phyloP scores from a whole-genome alignment of 2,329 filamentous ascomycete genomes.

The Diaporthe sp. region DNA sequence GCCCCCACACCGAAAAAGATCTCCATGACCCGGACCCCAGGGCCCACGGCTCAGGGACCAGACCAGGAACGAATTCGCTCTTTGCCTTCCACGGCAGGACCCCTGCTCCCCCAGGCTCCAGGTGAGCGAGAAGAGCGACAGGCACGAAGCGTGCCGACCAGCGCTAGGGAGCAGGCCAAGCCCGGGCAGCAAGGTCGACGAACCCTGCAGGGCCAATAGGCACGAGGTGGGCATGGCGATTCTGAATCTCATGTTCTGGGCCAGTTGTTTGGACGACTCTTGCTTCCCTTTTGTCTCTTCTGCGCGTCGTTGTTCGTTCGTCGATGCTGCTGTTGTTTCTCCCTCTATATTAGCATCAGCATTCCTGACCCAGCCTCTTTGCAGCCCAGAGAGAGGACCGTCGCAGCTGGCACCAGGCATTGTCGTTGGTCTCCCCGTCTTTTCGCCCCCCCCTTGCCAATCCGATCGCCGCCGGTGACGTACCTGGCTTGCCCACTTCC shows the following conservation, averaged over 20 bases:
- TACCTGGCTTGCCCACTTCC: slow-evolving; percentile 18
- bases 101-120: background rate
- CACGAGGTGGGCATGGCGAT: slow-evolving; percentile 8
- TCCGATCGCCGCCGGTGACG: slow-evolving; percentile 19
- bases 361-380: slow-evolving; percentile 17
- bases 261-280: slow-evolving; percentile 1
- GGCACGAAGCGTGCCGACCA: background rate
- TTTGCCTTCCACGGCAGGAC: background rate
- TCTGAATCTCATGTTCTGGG: slow-evolving; percentile 22
- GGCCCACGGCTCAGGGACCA: background rate
- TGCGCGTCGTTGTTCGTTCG: background rate
- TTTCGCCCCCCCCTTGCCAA: slow-evolving; percentile 1
- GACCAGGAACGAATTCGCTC: background rate
- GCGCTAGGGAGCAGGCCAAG: slow-evolving; percentile 19
- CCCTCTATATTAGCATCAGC: background rate
- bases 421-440: background rate
- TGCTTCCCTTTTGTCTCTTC: background rate
- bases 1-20: slow-evolving; percentile 12
- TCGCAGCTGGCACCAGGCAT: background rate
- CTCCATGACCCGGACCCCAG: background rate
- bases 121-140: background rate
- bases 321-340: background rate
- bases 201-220: slow-evolving; percentile 19
- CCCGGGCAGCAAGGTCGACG: background rate
- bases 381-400: background rate